Percentiles rank a stretch among this genome's conserved stretches.
Evolutionary conservation across 2,329 filamentous ascomycete genomes (phyloP).

Genomic region (Colletotrichum endophyticum): DNA sequence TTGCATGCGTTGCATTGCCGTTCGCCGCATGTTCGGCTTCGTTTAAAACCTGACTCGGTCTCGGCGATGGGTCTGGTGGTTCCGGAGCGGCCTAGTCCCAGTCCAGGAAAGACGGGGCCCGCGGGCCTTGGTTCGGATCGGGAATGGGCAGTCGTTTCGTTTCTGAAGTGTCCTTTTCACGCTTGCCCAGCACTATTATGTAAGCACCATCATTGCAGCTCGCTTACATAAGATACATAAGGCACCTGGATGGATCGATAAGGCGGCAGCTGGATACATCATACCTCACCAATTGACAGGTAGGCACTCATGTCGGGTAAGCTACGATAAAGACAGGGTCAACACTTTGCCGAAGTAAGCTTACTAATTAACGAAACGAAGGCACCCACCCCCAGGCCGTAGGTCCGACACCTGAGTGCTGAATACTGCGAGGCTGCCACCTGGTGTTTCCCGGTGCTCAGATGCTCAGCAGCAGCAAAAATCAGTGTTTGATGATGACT

Average conservation of each 20-base stretch:
- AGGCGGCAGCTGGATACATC: not conserved
- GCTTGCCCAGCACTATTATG: not conserved
- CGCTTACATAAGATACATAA: not conserved
- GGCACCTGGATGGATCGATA: not conserved
- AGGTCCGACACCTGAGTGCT: not conserved
- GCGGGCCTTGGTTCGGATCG: slow-evolving; percentile 2
- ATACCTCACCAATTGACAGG: not conserved
- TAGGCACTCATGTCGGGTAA: not conserved
- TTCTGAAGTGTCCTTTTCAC: not conserved
- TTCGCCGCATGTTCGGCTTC: slow-evolving; percentile 1
- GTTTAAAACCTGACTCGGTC: slow-evolving; percentile 14
- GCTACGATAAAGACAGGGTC: not conserved
- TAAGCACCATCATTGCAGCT: not conserved
- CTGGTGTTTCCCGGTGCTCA: not conserved
- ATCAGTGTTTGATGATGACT: not conserved
- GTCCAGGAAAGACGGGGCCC: slow-evolving; percentile 6
- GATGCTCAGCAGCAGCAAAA: not conserved
- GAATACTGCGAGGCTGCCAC: not conserved
- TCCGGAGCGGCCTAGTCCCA: slow-evolving; percentile 16
- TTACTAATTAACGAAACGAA: not conserved
- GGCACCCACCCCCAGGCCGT: not conserved
- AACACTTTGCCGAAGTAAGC: not conserved
- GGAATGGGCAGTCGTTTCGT: not conserved
- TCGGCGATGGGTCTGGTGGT: slow-evolving; percentile 5
- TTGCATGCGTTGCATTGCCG: not conserved